Evolutionary conservation across 805 yeast genomes (phyloP), one percentile per base, ranked within the genome.

Genomic region (Sugiyamaella marilandica): DNA sequence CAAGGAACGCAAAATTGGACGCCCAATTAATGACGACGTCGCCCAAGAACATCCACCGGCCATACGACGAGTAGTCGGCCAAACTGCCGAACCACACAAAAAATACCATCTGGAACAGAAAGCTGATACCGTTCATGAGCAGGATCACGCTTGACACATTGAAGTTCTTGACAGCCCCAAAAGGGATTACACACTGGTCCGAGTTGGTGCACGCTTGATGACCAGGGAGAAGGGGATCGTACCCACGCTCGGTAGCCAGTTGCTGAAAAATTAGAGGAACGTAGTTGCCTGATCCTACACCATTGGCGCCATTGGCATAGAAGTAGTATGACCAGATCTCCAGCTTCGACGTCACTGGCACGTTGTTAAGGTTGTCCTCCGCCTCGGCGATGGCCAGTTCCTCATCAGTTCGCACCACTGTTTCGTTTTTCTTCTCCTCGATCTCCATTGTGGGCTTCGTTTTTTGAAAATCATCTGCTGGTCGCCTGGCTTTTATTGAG

Each of bases 251-350:
- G n/a, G 50, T 53, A 18, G 51, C 56, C 21, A 53, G 37, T 5
- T 50, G 18, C 34, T 53, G 56, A 29, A 53, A 53, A 21, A 47
- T 47, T 4, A 53, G 26, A 7, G 56, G 56, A 4, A 47, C 50
- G 33, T 53, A 53, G 29, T 46, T 45, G 21, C 47, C 39, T 8
- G 53, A 44, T 11, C 56, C 56, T 2, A 53, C 56, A n/a, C 56
- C 51, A 29, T 53, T 53, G 33, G 50, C 50, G 7, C 56, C 56
- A 16, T 45, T 46, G 39, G 50, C 50, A 46, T 53, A 53, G 13
- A 50, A 46, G 19, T 45, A 45, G 34, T 53, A 53, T 2, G 51
- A 44, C 45, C 43, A 46, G 16, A 50, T 45, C 31, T 53, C 56
- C 45, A 45, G 43, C 32, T 46, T 50, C 9, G 43, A 24, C 21